Evolutionary conservation across 163 green algal genomes (phyloP).

Genomic region (Scenedesmus sp.): DNA sequence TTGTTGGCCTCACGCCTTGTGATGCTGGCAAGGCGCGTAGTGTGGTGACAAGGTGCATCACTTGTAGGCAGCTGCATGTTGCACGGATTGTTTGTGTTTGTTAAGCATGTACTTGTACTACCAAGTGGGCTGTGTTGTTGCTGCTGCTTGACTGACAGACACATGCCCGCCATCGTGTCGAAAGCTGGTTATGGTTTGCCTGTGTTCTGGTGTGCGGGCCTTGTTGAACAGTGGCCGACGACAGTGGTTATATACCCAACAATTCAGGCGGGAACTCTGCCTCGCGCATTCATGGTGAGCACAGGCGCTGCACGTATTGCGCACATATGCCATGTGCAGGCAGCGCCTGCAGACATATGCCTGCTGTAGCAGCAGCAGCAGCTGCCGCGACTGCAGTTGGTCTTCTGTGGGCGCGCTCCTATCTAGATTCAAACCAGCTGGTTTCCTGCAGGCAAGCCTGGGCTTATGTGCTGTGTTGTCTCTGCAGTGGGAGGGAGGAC

Average conservation of each 20-base stretch:
- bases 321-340: background rate
- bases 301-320: background rate
- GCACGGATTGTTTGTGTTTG: background rate
- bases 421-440: too few species aligned
- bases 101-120: background rate
- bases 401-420: background rate
- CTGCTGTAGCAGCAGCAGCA: background rate
- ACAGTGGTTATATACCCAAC: background rate
- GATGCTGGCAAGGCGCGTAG: background rate
- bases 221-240: background rate
- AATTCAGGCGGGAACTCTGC: background rate
- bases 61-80: background rate
- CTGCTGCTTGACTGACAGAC: background rate
- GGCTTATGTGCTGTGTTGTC: background rate
- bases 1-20: background rate
- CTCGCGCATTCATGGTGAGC: background rate
- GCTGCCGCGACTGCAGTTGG: too few species aligned
- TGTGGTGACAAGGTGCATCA: background rate
- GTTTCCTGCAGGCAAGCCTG: too few species aligned
- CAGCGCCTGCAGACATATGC: background rate
- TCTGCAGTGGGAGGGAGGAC: background rate
- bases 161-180: background rate
- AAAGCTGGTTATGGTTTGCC: background rate
- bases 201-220: background rate
- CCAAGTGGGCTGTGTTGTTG: background rate